Base-by-base conservation (phyloP, 108 stramenopile genomes). In the Cyclotella distinguenda region DNA sequence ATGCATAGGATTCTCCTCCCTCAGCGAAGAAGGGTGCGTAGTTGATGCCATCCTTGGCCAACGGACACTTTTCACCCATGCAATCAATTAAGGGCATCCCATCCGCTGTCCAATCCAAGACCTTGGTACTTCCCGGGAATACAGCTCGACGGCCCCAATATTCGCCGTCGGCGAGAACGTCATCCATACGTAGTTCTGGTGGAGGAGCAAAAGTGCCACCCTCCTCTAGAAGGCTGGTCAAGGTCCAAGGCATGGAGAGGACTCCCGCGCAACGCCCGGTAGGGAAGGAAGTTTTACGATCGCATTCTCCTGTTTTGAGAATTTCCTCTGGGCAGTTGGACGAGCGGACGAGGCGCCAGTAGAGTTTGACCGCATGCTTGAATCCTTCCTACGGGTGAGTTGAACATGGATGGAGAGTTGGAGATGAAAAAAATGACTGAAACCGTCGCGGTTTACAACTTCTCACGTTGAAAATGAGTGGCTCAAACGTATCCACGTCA, bases 231-330 rank as follows among this genome's bases (percentile, higher is more conserved):
- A 75, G 28, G 34, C 61, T 61, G 48, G 60, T 75, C 26, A 75
- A 28, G 16, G 74, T 70, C 9, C 68, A 60, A 12, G 74, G 74
- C 74, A 75, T 75, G 67, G 74, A 75, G 19, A 69, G 62, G 38
- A 66, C 74, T n/a, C 64, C 64, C 16, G 59, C 68, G 26, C 74
- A 75, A 13, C 67, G 48, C 9, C 74, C 74, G 23, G 74, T 75
- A 39, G 74, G 74, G 21, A 75, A 75, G 60, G 74, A 68, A 19
- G 52, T 69, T 27, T 75, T 75, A 34, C 74, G 74, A 42, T 75
- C 68, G 42, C 74, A 75, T 23, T 63, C 64, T 11, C 50, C 51
- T 21, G 60, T 61, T 5, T 61, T 35, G 8, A 48, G 31, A n/a
- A 31, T 57, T 40, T 75, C 47, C 38, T 27, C 23, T 53, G 63